Evolutionary conservation across 352 stramenopile genomes (phyloP), one percentile per base, ranked within the genome.

Genomic region (Globisporangium middletonii): DNA sequence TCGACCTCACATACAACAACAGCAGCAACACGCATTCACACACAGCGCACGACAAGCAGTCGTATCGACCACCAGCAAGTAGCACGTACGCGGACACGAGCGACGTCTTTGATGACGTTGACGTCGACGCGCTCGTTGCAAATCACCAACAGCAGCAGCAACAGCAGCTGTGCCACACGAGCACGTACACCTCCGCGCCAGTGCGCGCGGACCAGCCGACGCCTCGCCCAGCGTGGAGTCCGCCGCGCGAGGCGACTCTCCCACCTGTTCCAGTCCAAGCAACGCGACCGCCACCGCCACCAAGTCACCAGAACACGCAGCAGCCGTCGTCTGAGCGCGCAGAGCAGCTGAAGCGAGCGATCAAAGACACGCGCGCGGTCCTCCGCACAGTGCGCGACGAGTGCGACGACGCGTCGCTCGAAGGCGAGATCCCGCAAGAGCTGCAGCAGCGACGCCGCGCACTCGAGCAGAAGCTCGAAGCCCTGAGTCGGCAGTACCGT

Each of bases 401-500:
- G 42, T 92, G 82, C 47, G 85, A 95, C 50, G 85, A 95, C 52
- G 85, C 85, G 6, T 93, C 76, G 0, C 59, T 95, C 3, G 79
- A 93, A 64, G 85, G 83, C 27, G 81, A 92, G 7, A 60, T 95
- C 23, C 80, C 85, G 13, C 55, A 61, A 4, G 66, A 73, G 19
- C 77, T 89, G 44, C 68, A 73, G 41, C 67, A 60, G 27, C 57
- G 71, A 37, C 79, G 83, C 48, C 50, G 53, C 12, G 67, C 73
- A 37, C 54, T 95, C 16, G 85, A 95, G 53, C 56, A 58, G 44
- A 69, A 86, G 51, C 67, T 95, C 5, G 75, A 89, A 27, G 49
- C 44, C 16, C 64, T 92, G 9, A 89, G 80, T 47, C 71, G 63
- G 37, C 66, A 75, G 45, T 92, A 78, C 57, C 75, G 83, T 35